Percentiles rank a stretch among this genome's conserved stretches.
These are phyloP conservation scores for Plantago ovata DNA, from an alignment of 257 asterid species.

Conservation along the genomic window DNA sequence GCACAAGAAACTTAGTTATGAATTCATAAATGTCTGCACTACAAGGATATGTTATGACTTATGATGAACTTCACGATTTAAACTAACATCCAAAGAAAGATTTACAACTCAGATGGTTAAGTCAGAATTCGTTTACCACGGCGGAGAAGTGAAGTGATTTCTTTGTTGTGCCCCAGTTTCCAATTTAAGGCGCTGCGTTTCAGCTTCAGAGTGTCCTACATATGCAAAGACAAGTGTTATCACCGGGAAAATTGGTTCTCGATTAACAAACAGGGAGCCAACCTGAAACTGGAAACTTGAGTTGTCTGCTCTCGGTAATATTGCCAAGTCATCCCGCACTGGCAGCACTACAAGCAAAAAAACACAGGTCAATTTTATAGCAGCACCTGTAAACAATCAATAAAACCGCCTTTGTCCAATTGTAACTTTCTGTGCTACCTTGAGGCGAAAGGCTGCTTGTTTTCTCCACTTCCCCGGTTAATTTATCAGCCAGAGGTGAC, in stretches of 20 bases:
- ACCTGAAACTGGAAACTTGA: constrained; percentile 56
- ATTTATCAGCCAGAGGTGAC: constrained; percentile 25
- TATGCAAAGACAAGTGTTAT: background rate
- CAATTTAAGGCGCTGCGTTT: constrained; percentile 37
- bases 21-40: background rate
- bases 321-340: constrained; percentile 31
- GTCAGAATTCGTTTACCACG: constrained; percentile 40
- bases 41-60: background rate
- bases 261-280: background rate
- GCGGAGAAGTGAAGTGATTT: constrained; percentile 36
- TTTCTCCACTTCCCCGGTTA: constrained; percentile 13
- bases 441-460: constrained; percentile 19
- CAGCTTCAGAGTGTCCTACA: constrained; percentile 41
- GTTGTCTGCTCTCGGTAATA: constrained; percentile 33
- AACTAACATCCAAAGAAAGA: background rate
- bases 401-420: background rate
- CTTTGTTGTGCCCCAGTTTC: constrained; percentile 42
- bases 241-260: background rate
- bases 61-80: no score
- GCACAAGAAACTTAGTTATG: background rate
- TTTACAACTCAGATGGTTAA: constrained; percentile 13
- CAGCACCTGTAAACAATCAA: background rate
- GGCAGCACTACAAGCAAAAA: constrained; percentile 37
- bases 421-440: constrained; percentile 25
- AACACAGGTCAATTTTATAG: background rate